phyloP scores from a whole-genome alignment of 768 basidiomycete species.

The Lactifluus rugatus region DNA sequence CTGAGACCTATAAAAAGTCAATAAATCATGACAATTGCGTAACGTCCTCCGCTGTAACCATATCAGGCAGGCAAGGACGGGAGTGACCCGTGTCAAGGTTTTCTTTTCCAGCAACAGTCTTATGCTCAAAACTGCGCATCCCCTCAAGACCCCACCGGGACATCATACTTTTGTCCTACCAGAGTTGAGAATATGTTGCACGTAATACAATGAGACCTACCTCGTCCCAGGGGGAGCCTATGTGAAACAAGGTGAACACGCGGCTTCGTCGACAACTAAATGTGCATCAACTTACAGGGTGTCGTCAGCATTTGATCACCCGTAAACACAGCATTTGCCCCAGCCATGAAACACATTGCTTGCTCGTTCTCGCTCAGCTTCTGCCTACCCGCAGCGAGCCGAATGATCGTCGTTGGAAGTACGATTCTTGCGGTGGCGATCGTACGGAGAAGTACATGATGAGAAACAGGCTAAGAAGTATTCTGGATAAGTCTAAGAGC shows the following conservation, averaged over 20 bases:
- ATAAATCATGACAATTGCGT: neutral
- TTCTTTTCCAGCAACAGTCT: slow-evolving; percentile 48
- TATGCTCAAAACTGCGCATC: slow-evolving; percentile 83
- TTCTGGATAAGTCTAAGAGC: neutral
- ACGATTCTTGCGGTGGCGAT: slow-evolving; percentile 93
- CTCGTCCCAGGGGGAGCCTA: slow-evolving; percentile 93
- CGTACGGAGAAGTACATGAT: slow-evolving; percentile 81
- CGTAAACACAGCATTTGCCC: slow-evolving; percentile 98
- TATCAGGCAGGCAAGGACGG: neutral
- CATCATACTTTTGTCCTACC: slow-evolving; percentile 89
- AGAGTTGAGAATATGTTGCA: neutral
- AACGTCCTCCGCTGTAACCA: neutral
- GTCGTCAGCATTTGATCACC: slow-evolving; percentile 97
- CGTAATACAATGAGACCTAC: slow-evolving; percentile 28
- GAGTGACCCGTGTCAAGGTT: slow-evolving; percentile 20
- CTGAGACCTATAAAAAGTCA: neutral
- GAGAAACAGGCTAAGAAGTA: slow-evolving; percentile 53
- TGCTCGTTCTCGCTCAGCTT: slow-evolving; percentile 85
- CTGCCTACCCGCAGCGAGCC: slow-evolving; percentile 89
- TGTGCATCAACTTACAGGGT: slow-evolving; percentile 53
- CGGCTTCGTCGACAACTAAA: slow-evolving; percentile 2
- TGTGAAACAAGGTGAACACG: slow-evolving; percentile 2
- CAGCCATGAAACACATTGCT: slow-evolving; percentile 98
- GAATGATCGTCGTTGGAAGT: slow-evolving; percentile 86
- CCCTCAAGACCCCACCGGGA: slow-evolving; percentile 84